Base-by-base conservation (phyloP, 164 flowering plant genomes). In the Amborella trichopoda region DNA sequence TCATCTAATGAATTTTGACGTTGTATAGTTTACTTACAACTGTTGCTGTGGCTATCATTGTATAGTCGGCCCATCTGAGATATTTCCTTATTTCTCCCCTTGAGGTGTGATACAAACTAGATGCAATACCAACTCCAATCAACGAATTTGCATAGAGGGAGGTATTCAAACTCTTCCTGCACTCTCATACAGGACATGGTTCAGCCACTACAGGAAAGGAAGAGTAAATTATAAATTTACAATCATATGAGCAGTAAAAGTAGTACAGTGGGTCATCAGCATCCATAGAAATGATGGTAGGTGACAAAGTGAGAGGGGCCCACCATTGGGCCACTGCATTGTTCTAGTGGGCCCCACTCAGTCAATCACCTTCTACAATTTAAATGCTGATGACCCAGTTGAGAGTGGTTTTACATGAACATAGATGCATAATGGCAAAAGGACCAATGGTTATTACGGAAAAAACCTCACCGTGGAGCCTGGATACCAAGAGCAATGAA, bases 11-110 rank as follows among this genome's bases (percentile, higher is more conserved):
- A n/a, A n/a, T n/a, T n/a, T n/a, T n/a, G n/a, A n/a, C n/a, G n/a
- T n/a, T n/a, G n/a, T n/a, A n/a, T n/a, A n/a, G n/a, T n/a, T 6
- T 49, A 71, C 94, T 78, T 60, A 86, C 98, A 60, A 91, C 78
- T 26, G 96, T 78, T 19, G 96, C 65, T 30, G 96, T 70, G 42
- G 98, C 98, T 68, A 91, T 91, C 98, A 91, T 91, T 49, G 96
- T 70, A 52, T 91, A 91, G 58, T 91, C 96, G 36, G 76, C 80
- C 98, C 98, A 91, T 71, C 91, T 71, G 48, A 87, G 44, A 55
- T 72, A 80, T 60, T 68, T 76, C 52, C 87, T 69, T 30, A 75
- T 1, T 52, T 67, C 70, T 41, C 98, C 96, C 66, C 82, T 76
- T n/a, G 98, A 91, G 48, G 79, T 61, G 56, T 91, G 98, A 52